Percentiles rank a stretch among this genome's conserved stretches.
These are phyloP conservation scores for Blastobotrys chiropterorum DNA, from an alignment of 805 yeast species.

Conservation along the genomic window DNA sequence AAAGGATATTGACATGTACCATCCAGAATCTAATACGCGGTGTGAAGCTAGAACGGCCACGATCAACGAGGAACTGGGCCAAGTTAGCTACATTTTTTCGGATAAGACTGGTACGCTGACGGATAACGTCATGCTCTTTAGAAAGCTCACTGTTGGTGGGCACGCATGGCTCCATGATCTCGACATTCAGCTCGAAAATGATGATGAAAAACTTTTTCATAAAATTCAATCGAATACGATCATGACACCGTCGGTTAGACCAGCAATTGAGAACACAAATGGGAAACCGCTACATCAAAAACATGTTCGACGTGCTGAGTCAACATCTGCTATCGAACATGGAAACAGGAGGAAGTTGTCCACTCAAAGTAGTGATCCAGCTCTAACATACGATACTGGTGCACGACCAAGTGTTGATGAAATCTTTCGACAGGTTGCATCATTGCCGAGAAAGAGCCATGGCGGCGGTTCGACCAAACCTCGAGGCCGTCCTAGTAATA, in stretches of 20 bases:
- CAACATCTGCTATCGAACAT: background rate
- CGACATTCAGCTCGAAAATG: conserved; percentile 38
- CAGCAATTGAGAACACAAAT: background rate
- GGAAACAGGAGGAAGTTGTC: background rate
- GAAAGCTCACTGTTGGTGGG: conserved; percentile 84
- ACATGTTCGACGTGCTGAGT: background rate
- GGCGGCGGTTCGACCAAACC: no score
- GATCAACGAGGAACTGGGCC: conserved; percentile 93
- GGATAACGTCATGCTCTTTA: conserved; percentile 87
- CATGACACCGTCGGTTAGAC: background rate
- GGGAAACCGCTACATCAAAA: no score
- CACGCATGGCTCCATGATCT: conserved; percentile 82
- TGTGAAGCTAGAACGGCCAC: conserved; percentile 95
- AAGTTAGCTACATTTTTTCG: conserved; percentile 88
- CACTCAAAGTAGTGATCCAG: background rate
- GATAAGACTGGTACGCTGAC: conserved; percentile 98
- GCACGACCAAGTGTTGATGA: conserved; percentile 19
- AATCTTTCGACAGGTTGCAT: conserved; percentile 21
- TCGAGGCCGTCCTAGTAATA: conserved; percentile 8
- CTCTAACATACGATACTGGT: no score
- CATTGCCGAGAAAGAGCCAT: conserved; percentile 23
- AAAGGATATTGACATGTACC: conserved; percentile 93
- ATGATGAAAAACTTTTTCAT: conserved; percentile 13
- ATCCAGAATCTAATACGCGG: conserved; percentile 75
- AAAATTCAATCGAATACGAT: background rate